These are phyloP conservation scores for Trichoderma atroviride DNA, from an alignment of 2,329 filamentous ascomycete genomes.

Conservation along the genomic window DNA sequence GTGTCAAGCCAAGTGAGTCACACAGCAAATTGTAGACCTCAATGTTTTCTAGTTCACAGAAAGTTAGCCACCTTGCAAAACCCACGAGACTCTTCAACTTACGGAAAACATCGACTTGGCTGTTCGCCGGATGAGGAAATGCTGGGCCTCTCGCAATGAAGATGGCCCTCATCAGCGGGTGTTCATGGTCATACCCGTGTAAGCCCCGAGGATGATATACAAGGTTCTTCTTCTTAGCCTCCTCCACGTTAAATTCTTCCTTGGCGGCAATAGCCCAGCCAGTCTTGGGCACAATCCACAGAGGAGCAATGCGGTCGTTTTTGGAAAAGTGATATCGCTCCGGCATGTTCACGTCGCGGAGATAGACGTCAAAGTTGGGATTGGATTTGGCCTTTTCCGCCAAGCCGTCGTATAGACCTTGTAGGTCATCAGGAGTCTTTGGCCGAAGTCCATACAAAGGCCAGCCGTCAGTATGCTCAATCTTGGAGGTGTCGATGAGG, in stretches of 20 bases:
- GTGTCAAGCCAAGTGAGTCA: slow-evolving; percentile 75
- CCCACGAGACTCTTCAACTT: slow-evolving; percentile 49
- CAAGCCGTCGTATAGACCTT: slow-evolving; percentile 66
- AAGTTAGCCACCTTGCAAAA: slow-evolving; percentile 33
- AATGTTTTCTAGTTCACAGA: slow-evolving; percentile 69
- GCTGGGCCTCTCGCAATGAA: slow-evolving; percentile 91
- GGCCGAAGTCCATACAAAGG: slow-evolving; percentile 87
- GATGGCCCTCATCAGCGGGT: slow-evolving; percentile 94
- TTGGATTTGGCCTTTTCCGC: slow-evolving; percentile 60
- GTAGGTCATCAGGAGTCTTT: slow-evolving; percentile 67
- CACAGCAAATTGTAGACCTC: slow-evolving; percentile 95
- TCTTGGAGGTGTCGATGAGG: slow-evolving; percentile 73
- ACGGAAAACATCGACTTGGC: slow-evolving; percentile 80
- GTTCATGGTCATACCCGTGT: slow-evolving; percentile 93
- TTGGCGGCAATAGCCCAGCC: slow-evolving; percentile 90
- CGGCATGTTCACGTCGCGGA: slow-evolving; percentile 86
- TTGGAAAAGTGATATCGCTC: slow-evolving; percentile 87
- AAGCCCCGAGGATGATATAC: slow-evolving; percentile 81
- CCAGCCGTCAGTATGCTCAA: slow-evolving; percentile 91
- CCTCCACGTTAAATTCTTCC: slow-evolving; percentile 71
- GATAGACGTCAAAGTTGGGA: slow-evolving; percentile 81
- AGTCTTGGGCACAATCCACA: slow-evolving; percentile 91
- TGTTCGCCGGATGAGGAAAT: slow-evolving; percentile 84
- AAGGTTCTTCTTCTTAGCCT: slow-evolving; percentile 63
- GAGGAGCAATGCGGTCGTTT: slow-evolving; percentile 85